Base-by-base conservation (phyloP, 345 rosid genomes). In the Garcia nutans region DNA sequence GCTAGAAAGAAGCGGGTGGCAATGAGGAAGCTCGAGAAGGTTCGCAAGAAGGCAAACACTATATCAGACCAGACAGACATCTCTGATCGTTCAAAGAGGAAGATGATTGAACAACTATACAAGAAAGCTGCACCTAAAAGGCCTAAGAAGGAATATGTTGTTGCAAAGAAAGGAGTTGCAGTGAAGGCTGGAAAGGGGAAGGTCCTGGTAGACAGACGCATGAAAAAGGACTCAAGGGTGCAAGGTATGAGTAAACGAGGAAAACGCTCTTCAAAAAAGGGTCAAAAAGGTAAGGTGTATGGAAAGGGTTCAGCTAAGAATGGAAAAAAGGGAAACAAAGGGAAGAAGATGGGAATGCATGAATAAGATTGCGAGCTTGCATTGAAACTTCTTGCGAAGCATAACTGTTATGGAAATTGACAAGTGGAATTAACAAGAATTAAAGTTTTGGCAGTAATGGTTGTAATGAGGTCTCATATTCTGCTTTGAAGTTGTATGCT, bases 151-250 rank as follows among this genome's bases (percentile, higher is more conserved):
- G 96, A 91, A 70, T 90, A 84, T 12, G 96, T 93, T 72, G 97
- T 96, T 47, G 94, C 97, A 0, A 96, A 93, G 93, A 96, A 92
- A 76, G 97, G 99, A 26, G 98, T 93, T 26, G 85, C 91, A 50
- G 92, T 90, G 41, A 92, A 74, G 85, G 85, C 76, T 19, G 97
- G 98, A 0, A 92, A 92, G 78, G 99, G 97, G 50, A 93, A 96
- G 66, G 97, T 92, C 37, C 80, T 89, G 26, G 99, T 93, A 3
- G 99, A 92, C 78, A 87, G 85, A 22, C 76, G 98, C 70, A 96
- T 96, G 99, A 93, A 96, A 77, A 89, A 87, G 84, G 98, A 96
- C 72, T 73, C 76, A 1, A 86, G 97, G 81, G 55, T 78, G 41
- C 86, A 83, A 0, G 96, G 93, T 19, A 76, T 49, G 22, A 86